phyloP scores from a whole-genome alignment of 2,329 filamentous ascomycete genomes.

The Colletotrichum simmondsii region DNA sequence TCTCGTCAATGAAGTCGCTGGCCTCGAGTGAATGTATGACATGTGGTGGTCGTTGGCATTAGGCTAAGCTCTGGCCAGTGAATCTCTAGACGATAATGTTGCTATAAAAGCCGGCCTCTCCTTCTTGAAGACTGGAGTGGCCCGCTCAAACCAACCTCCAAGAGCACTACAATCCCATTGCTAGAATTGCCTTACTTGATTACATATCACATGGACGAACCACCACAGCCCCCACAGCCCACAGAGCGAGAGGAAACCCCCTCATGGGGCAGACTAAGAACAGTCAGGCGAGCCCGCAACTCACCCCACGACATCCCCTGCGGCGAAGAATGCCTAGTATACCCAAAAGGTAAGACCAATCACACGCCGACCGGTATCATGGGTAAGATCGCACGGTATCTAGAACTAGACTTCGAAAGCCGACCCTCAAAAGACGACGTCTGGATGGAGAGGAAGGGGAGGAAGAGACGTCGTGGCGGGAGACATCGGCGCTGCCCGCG shows the following conservation, averaged over 20 bases:
- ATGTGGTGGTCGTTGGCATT: too few relatives aligned
- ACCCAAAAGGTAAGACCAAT: conserved; percentile 6
- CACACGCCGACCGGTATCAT: not conserved
- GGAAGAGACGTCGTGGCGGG: not conserved
- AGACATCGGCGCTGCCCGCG: conserved; percentile 6
- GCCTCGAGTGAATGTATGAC: not conserved
- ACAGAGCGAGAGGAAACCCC: not conserved
- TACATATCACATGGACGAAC: not conserved
- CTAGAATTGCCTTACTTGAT: not conserved
- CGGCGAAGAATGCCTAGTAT: conserved; percentile 1
- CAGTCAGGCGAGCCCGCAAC: conserved; percentile 7
- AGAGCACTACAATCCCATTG: not conserved
- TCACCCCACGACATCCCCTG: conserved; percentile 15
- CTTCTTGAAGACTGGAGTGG: not conserved
- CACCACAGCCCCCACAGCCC: too few relatives aligned
- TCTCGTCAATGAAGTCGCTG: not conserved
- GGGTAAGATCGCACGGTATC: not conserved
- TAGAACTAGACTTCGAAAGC: conserved; percentile 18
- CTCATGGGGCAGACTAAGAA: not conserved
- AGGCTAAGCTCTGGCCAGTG: too few relatives aligned
- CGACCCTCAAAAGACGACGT: not conserved
- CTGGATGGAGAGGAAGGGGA: conserved; percentile 1
- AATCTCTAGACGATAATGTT: not conserved
- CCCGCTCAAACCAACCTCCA: not conserved
- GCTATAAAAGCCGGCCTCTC: not conserved